These are phyloP conservation scores for Dittrichia graveolens DNA, from an alignment of 129 eudicot genomes.

Conservation along the genomic window DNA sequence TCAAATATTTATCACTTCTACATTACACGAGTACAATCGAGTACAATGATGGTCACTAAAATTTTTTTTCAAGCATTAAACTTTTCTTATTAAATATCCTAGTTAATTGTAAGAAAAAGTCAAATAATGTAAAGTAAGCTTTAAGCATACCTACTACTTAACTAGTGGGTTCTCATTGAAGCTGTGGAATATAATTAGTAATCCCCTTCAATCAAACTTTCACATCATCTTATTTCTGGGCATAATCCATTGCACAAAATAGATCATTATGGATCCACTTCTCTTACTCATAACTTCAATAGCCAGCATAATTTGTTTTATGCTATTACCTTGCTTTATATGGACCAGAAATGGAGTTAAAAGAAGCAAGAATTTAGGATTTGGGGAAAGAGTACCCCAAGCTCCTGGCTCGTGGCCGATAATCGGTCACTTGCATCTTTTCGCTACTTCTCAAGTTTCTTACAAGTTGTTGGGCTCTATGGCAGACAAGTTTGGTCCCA, in stretches of 20 bases:
- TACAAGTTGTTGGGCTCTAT: slow-evolving; percentile 29
- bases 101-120: no score
- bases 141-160: no score
- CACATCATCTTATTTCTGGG: no score
- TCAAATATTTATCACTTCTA: no score
- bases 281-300: not conserved
- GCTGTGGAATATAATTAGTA: not conserved
- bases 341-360: not conserved
- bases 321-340: not conserved
- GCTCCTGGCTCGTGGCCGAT: slow-evolving; percentile 41
- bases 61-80: no score
- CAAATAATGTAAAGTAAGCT: no score
- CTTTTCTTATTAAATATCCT: no score
- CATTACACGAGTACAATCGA: no score
- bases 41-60: no score
- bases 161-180: not conserved
- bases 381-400: slow-evolving; percentile 12
- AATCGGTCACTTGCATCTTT: slow-evolving; percentile 37
- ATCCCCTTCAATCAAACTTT: not conserved
- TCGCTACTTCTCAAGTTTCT: slow-evolving; percentile 27
- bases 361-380: not conserved
- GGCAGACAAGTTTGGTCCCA: slow-evolving; percentile 44
- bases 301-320: not conserved
- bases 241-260: not conserved
- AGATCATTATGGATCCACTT: slow-evolving; percentile 13